Base-by-base conservation (phyloP, 164 flowering plant species). In the Vitis rupestris region DNA sequence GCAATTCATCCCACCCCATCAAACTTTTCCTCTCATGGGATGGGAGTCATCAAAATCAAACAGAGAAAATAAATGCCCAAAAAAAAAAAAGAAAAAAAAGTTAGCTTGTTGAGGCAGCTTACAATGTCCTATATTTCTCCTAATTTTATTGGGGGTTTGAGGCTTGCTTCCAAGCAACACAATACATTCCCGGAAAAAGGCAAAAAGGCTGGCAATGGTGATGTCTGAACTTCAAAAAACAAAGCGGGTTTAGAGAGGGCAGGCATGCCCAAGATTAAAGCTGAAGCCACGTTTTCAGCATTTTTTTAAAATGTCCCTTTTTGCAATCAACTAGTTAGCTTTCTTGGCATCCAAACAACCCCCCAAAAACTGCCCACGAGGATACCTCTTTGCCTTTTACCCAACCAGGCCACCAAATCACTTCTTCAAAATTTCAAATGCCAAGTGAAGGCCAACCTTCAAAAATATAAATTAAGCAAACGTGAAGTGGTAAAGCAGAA, bases 111-210 rank as follows among this genome's bases (percentile, higher is more conserved):
- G 44, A 37, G 44, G 4, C 6, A 3, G 44, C 44, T 37, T 37
- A 37, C 0, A 37, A 37, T 37, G 6, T 37, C 6, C 44, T 37
- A 37, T 3, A 37, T 4, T 37, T 37, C 44, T 37, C 44, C 44
- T 37, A 37, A 37, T 37, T 37, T 37, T 37, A 37, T 3, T 37
- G 44, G 17, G 16, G 44, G 3, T 27, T 3, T 29, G 64, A 61
- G 57, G 10, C 57, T 68, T 49, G 64, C 71, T 68, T 68, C 64
- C 71, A 68, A 68, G 64, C 71, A 68, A 68, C 64, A 50, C 47
- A 50, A 13, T 30, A 8, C 10, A 59, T 15, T 29, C 3, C 1
- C 48, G 31, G 10, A 53, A 53, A 30, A 17, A 12, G 54, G 2
- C n/a, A n/a, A 27, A 13, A 8, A 8, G 27, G 9, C 30, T 58